Conservation (phyloP, 2,329 filamentous ascomycete genomes). For the Penicillium rolfsii region DNA sequence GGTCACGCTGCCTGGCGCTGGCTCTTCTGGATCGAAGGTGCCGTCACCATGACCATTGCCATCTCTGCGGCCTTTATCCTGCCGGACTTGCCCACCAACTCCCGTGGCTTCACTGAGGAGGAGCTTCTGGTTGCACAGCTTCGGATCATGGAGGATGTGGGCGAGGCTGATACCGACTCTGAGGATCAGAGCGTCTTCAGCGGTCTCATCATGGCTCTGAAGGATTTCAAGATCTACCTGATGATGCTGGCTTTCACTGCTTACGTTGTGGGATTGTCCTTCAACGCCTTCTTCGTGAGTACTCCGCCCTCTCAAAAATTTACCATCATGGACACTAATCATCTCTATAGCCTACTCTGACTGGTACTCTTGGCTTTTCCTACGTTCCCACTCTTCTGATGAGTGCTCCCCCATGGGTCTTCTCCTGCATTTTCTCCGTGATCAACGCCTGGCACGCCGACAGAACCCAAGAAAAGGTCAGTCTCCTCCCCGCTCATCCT, state of each 20-base stretch:
- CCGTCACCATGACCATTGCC: constrained; percentile 52
- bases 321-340: constrained; percentile 7
- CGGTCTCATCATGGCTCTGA: constrained; percentile 62
- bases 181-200: constrained; percentile 54
- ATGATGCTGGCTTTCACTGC: constrained; percentile 66
- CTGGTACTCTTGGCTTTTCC: constrained; percentile 32
- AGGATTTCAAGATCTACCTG: constrained; percentile 65
- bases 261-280: constrained; percentile 62
- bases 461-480: constrained; percentile 52
- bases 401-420: constrained; percentile 56
- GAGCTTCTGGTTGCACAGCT: constrained; percentile 55
- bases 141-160: constrained; percentile 61
- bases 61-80: constrained; percentile 42
- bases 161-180: constrained; percentile 58
- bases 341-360: constrained; percentile 28
- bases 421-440: constrained; percentile 61
- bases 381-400: constrained; percentile 35
- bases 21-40: constrained; percentile 59
- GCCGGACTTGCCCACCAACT: constrained; percentile 60
- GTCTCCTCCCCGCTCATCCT: constrained; percentile 1
- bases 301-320: too few relatives aligned
- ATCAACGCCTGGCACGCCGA: constrained; percentile 61
- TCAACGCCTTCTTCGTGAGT: constrained; percentile 60
- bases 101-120: constrained; percentile 51
- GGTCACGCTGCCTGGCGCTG: constrained; percentile 51